phyloP scores from a whole-genome alignment of 2,329 filamentous ascomycete species.

The Aciculosporium take region DNA sequence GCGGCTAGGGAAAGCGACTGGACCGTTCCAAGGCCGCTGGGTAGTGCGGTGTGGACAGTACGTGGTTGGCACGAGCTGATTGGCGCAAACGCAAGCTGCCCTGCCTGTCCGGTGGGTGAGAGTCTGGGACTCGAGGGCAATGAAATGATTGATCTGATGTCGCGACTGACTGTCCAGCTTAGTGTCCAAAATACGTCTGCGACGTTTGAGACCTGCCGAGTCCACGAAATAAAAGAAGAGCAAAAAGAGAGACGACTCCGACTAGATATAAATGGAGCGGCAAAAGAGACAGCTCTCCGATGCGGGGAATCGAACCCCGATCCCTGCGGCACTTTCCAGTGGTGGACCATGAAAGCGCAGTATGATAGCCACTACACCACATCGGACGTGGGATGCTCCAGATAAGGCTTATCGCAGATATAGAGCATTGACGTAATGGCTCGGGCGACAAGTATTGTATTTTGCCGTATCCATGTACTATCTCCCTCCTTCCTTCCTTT shows the following conservation, averaged over 20 bases:
- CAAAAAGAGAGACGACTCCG: neutral
- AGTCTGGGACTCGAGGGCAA: too few relatives aligned
- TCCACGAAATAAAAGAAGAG: neutral
- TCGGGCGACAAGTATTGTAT: too few relatives aligned
- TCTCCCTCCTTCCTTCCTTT: neutral
- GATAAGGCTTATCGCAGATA: fast-evolving
- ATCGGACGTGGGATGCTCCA: conserved; percentile 1
- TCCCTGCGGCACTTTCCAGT: conserved; percentile 5
- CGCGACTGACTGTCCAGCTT: too few relatives aligned
- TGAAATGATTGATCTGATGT: too few relatives aligned
- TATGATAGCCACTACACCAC: conserved; percentile 10
- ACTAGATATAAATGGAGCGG: neutral
- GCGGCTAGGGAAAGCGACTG: too few relatives aligned
- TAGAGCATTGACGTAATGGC: too few relatives aligned
- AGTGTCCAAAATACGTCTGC: too few relatives aligned
- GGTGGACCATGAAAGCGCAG: conserved; percentile 5
- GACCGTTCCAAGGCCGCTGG: too few relatives aligned
- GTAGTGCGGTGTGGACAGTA: neutral
- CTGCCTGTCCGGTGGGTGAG: too few relatives aligned
- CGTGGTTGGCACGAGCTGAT: neutral
- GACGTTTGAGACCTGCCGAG: too few relatives aligned
- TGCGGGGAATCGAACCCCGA: conserved; percentile 9
- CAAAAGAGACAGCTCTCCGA: conserved; percentile 5
- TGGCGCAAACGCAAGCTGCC: neutral
- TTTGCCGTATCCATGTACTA: neutral